Percentiles rank a stretch among this genome's conserved stretches.
These are phyloP conservation scores for Pinus tabuliformis DNA, from an alignment of 75 land plant genomes.

Conservation along the genomic window DNA sequence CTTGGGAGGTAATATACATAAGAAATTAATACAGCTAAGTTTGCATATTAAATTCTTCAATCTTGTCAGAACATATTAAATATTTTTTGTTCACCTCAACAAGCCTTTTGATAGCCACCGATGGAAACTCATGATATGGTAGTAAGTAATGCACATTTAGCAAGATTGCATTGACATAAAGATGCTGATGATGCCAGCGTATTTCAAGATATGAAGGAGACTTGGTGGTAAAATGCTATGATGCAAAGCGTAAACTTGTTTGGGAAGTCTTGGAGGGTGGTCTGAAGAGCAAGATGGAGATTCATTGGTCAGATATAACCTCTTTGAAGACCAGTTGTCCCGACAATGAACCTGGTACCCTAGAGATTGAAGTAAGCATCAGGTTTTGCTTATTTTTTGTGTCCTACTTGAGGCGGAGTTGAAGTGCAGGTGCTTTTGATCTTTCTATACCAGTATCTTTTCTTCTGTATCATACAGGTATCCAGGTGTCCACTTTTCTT, in stretches of 20 bases:
- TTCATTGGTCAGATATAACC: background rate
- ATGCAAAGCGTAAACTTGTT: constrained; percentile 81
- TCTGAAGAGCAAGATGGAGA: no score
- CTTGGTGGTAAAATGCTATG: constrained; percentile 83
- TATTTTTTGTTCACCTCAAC: background rate
- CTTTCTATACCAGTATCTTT: background rate
- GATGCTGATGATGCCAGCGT: constrained; percentile 18
- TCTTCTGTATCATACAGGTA: constrained; percentile 17
- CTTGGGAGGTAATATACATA: constrained; percentile 61
- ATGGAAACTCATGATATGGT: background rate
- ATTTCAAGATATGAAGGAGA: constrained; percentile 61
- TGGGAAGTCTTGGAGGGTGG: constrained; percentile 60
- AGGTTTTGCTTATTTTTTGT: background rate
- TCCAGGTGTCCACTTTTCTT: constrained; percentile 70
- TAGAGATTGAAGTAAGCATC: constrained; percentile 74
- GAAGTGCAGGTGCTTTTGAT: background rate
- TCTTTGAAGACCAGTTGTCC: constrained; percentile 47
- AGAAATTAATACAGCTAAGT: background rate
- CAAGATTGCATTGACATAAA: background rate
- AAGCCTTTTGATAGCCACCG: background rate
- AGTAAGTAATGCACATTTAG: background rate
- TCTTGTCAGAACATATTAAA: background rate
- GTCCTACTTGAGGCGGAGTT: background rate
- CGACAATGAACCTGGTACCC: constrained; percentile 42
- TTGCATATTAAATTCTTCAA: background rate